These are phyloP conservation scores for Russula ochroleuca DNA, from an alignment of 768 basidiomycete genomes.

Conservation along the genomic window DNA sequence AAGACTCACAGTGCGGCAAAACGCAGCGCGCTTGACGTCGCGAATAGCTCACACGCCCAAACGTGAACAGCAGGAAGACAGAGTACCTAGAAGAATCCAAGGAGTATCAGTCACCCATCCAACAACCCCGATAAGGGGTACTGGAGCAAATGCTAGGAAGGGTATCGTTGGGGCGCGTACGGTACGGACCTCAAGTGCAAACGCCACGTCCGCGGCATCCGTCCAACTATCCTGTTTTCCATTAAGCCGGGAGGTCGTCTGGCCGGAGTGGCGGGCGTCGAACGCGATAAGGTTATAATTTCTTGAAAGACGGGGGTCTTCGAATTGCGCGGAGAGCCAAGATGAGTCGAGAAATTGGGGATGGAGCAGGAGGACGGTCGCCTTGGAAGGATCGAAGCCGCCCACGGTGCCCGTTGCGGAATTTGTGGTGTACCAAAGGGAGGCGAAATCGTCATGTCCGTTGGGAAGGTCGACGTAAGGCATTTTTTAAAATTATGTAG, in stretches of 20 bases:
- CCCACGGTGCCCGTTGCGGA: slow-evolving; percentile 28
- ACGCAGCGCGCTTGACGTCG: slow-evolving; percentile 30
- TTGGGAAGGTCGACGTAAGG: slow-evolving; percentile 27
- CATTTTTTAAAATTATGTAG: slow-evolving; percentile 8
- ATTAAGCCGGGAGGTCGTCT: slow-evolving; percentile 21
- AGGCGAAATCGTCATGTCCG: slow-evolving; percentile 26
- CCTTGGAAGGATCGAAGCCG: slow-evolving; percentile 29
- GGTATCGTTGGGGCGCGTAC: not conserved
- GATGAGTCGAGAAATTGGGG: slow-evolving; percentile 31
- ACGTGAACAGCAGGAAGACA: slow-evolving; percentile 31
- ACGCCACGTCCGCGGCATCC: slow-evolving; percentile 33
- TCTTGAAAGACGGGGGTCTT: slow-evolving; percentile 30
- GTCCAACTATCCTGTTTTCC: slow-evolving; percentile 31
- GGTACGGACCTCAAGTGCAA: slow-evolving; percentile 25
- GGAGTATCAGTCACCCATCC: not conserved
- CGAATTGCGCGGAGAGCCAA: slow-evolving; percentile 31
- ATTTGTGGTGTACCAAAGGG: slow-evolving; percentile 33
- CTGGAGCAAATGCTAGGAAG: not conserved
- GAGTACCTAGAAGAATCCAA: slow-evolving; percentile 15
- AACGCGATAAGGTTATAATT: slow-evolving; percentile 32
- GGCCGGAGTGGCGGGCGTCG: slow-evolving; percentile 30
- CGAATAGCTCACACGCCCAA: slow-evolving; percentile 31
- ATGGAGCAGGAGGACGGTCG: slow-evolving; percentile 31
- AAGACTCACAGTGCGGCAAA: slow-evolving; percentile 28
- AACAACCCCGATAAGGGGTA: not conserved